These are phyloP conservation scores for Phyllachora maydis DNA, from an alignment of 2,329 filamentous ascomycete species.

Conservation along the genomic window DNA sequence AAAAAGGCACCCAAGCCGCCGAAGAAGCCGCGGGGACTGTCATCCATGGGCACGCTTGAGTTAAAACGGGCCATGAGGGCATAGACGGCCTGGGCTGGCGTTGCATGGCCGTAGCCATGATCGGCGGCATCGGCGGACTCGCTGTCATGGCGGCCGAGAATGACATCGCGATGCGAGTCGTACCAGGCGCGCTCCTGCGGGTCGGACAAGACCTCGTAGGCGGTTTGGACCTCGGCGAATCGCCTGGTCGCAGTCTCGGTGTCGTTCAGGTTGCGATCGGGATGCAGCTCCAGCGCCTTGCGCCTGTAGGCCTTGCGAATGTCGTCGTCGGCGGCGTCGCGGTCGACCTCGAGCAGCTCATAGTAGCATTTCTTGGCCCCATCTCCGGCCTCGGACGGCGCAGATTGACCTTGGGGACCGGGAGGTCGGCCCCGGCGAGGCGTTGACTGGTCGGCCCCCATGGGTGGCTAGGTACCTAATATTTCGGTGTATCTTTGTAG, in stretches of 20 bases:
- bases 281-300: conserved; percentile 84
- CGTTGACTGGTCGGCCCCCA: conserved; percentile 37
- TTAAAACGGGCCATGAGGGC: conserved; percentile 65
- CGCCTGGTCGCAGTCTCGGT: conserved; percentile 62
- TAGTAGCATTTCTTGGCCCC: conserved; percentile 59
- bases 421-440: conserved; percentile 9
- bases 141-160: conserved; percentile 46
- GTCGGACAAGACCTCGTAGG: conserved; percentile 91
- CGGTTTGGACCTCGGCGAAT: conserved; percentile 83
- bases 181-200: conserved; percentile 95
- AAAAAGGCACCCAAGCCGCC: conserved; percentile 61
- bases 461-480: conserved; percentile 8
- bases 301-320: conserved; percentile 86
- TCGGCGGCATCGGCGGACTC: conserved; percentile 14
- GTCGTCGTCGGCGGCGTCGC: conserved; percentile 63
- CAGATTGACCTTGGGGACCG: too few relatives aligned
- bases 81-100: conserved; percentile 61
- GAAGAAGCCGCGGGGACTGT: conserved; percentile 69
- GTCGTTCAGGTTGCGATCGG: conserved; percentile 80
- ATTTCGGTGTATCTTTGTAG: too few relatives aligned
- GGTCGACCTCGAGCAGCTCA: conserved; percentile 56
- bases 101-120: conserved; percentile 45
- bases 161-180: conserved; percentile 77
- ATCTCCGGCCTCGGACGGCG: conserved; percentile 8
- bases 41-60: conserved; percentile 56